These are phyloP conservation scores for Capsicum chinense DNA, from an alignment of 257 asterid genomes.

Conservation along the genomic window DNA sequence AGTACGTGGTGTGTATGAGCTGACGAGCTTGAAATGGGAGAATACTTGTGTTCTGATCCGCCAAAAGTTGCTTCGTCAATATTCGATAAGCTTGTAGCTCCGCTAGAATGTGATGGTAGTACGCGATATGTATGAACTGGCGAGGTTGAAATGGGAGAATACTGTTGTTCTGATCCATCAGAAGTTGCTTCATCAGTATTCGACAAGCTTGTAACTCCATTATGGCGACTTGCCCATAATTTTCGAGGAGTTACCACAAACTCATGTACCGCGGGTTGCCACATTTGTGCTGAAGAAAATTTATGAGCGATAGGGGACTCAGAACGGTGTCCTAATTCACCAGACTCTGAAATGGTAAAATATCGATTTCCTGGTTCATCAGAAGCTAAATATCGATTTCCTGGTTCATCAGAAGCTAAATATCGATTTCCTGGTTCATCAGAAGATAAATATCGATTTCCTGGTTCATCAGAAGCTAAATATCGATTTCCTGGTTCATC, in stretches of 20 bases:
- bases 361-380: too few relatives aligned
- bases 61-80: not conserved
- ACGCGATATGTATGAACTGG: not conserved
- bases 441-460: too few relatives aligned
- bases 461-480: too few relatives aligned
- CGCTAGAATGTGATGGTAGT: not conserved
- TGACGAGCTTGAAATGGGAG: not conserved
- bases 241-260: not conserved
- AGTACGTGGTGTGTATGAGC: too few relatives aligned
- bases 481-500: too few relatives aligned
- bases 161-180: fast-evolving
- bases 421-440: too few relatives aligned
- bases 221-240: too few relatives aligned
- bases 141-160: not conserved
- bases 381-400: too few relatives aligned
- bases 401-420: too few relatives aligned
- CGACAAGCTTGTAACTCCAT: not conserved
- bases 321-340: not conserved
- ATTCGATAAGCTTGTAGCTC: not conserved
- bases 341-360: too few relatives aligned
- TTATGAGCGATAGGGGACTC: too few relatives aligned
- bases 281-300: not conserved
- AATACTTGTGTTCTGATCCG: not conserved
- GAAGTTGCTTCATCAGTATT: not conserved
- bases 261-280: not conserved